These are phyloP conservation scores for Chaetomidium leptoderma DNA, from an alignment of 495 filamentous ascomycete species.

Conservation along the genomic window DNA sequence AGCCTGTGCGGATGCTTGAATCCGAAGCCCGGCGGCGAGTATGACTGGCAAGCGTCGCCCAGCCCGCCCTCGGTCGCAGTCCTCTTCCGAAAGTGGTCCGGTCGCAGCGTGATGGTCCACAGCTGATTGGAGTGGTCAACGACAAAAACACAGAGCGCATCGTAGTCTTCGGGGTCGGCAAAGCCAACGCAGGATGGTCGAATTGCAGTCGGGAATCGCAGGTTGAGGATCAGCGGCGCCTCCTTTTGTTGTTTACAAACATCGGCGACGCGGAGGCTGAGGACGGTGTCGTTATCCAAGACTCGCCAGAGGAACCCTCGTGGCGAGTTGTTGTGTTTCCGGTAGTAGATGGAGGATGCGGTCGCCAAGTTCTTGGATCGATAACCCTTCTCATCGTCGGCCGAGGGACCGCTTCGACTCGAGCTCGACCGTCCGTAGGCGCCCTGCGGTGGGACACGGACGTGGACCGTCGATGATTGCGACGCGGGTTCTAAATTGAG, in stretches of 20 bases:
- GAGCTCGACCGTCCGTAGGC: conserved; percentile 39
- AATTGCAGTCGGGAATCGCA: conserved; percentile 70
- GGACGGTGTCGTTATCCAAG: conserved; percentile 69
- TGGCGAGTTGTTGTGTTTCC: conserved; percentile 67
- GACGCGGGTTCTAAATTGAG: conserved; percentile 73
- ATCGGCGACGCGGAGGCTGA: conserved; percentile 81
- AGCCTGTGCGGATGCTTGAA: conserved; percentile 80
- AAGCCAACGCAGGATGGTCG: conserved; percentile 71
- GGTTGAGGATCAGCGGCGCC: conserved; percentile 67
- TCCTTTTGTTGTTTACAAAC: conserved; percentile 64
- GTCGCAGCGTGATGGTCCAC: conserved; percentile 72
- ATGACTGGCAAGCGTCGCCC: conserved; percentile 72
- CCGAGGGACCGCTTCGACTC: conserved; percentile 20
- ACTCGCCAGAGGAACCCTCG: conserved; percentile 87
- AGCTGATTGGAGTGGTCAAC: conserved; percentile 74
- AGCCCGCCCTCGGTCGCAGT: conserved; percentile 65
- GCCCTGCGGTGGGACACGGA: conserved; percentile 60
- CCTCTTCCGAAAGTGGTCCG: conserved; percentile 70
- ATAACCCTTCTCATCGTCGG: conserved; percentile 72
- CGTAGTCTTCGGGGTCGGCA: conserved; percentile 70
- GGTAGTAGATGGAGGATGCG: conserved; percentile 79
- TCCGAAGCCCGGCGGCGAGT: conserved; percentile 62
- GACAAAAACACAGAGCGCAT: conserved; percentile 73
- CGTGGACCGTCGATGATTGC: conserved; percentile 62
- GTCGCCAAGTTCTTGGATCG: conserved; percentile 66